phyloP scores from a whole-genome alignment of 192 early-diverging fungal genomes.

The Mortierella alpina region DNA sequence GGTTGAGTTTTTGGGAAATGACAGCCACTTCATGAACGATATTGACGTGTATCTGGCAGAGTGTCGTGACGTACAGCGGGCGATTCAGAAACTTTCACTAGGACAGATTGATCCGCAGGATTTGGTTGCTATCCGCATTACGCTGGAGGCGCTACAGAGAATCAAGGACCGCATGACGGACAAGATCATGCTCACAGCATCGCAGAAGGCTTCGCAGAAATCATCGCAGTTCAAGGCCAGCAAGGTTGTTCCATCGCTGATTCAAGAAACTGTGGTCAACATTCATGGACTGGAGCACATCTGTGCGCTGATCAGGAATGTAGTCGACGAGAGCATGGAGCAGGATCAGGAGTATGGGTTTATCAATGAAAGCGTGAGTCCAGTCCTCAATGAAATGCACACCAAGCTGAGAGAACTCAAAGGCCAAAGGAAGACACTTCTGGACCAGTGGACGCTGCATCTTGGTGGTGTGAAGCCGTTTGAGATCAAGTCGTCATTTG shows the following conservation, averaged over 20 bases:
- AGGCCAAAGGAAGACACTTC: slow-evolving; percentile 2
- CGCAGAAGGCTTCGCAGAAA: not conserved
- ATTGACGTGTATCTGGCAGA: slow-evolving; percentile 60
- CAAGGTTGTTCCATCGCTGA: slow-evolving; percentile 4
- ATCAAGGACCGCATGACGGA: slow-evolving; percentile 49
- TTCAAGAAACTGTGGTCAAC: slow-evolving; percentile 24
- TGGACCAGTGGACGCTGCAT: slow-evolving; percentile 30
- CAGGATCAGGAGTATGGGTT: slow-evolving; percentile 34
- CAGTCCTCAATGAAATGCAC: slow-evolving; percentile 24
- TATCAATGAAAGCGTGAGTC: slow-evolving; percentile 39
- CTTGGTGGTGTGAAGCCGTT: slow-evolving; percentile 38
- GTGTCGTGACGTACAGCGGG: slow-evolving; percentile 75
- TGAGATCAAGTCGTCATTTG: slow-evolving; percentile 51
- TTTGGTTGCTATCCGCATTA: slow-evolving; percentile 67
- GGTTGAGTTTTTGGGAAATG: slow-evolving; percentile 75
- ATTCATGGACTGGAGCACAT: slow-evolving; percentile 31
- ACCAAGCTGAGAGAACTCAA: slow-evolving; percentile 17
- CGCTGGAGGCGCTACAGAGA: slow-evolving; percentile 63
- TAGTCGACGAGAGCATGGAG: slow-evolving; percentile 45
- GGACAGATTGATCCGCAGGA: slow-evolving; percentile 71
- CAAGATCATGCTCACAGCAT: slow-evolving; percentile 11
- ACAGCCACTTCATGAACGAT: slow-evolving; percentile 65
- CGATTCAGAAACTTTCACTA: slow-evolving; percentile 77
- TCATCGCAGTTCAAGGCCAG: too few relatives aligned
- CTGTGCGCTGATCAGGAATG: slow-evolving; percentile 33